Base-by-base conservation (phyloP, 2,329 filamentous ascomycete species). In the Exophiala lecanii-corni region DNA sequence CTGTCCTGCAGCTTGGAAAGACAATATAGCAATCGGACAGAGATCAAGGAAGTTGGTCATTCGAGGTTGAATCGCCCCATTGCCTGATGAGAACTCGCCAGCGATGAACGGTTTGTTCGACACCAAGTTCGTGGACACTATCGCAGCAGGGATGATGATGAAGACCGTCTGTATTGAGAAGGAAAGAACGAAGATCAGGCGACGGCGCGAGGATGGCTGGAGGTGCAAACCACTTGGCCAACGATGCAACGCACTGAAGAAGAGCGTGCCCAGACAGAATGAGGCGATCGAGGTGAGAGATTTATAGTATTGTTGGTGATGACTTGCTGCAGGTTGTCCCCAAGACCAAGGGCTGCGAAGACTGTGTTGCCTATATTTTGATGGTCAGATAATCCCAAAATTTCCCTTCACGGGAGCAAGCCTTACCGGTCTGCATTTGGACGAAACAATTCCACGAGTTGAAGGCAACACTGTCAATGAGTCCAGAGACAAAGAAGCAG, bases 381-480 rank as follows among this genome's bases (percentile, higher is more conserved):
- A n/a, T n/a, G n/a, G n/a, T n/a, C n/a, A n/a, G n/a, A n/a, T n/a
- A n/a, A n/a, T n/a, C n/a, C n/a, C n/a, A n/a, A n/a, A n/a, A n/a
- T n/a, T n/a, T n/a, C n/a, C n/a, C n/a, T n/a, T n/a, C n/a, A n/a
- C n/a, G n/a, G n/a, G n/a, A n/a, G n/a, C n/a, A n/a, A n/a, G 21
- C 49, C 57, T 19, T 62, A 69, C 68, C 68, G 2, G 68, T 70
- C 48, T 71, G 68, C 68, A 71, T 71, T 39, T 65, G 65, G 30
- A 70, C 57, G 56, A 71, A 71, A 47, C 67, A 70, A 21, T 62
- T 66, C 67, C 68, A 71, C 10, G 66, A 65, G 51, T 67, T 68
- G 57, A 69, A 70, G 9, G 67, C 63, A 30, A 65, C 63, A 45
- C 65, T 66, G 49, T 71, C 68, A 37, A 68, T 67, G 15, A 71